Base-by-base conservation (phyloP, 179 eudicot genomes). In the Gypsophila paniculata region DNA sequence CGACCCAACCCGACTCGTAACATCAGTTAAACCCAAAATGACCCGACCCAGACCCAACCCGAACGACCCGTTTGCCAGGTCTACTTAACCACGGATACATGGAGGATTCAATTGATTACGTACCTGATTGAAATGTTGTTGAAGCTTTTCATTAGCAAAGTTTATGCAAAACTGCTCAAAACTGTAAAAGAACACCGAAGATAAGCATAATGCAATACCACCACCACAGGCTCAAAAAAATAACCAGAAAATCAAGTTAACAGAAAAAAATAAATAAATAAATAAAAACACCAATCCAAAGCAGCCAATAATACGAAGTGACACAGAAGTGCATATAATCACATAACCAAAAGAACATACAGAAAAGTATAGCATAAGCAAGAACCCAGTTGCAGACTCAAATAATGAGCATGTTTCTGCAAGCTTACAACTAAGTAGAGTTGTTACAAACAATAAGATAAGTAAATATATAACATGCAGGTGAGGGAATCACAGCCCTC, bases 81-180 rank as follows among this genome's bases (percentile, higher is more conserved):
- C n/a, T n/a, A n/a, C n/a, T 54, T 65, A 18, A 34, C 49, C 51
- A 68, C 17, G 75, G 55, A 59, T 32, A 19, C 17, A 0, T 13
- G 64, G 22, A 34, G 46, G 65, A 73, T 26, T 68, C 46, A 25
- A 21, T 8, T 21, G 61, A 70, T 32, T 12, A 76, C 76, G 55
- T 32, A 93, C 98, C 98, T 93, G 91, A 84, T 93, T 93, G 77
- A 93, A 93, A 81, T 93, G 98, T 68, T 93, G 98, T 76, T 93
- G 98, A 78, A 93, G 97, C 83, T 93, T 93, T 78, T 93, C 98
- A 77, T 93, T 93, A 6, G 98, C 98, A 79, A 90, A 93, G 76
- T 93, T 93, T 74, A 93, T 93, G 87, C 98, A 93, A 73, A 93
- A 93, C 75, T 93, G 98, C 89, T 93, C 98, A 70, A 93, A 93